Base-by-base conservation (phyloP, 1,139 yeast species). In the Geotrichum candidum region DNA sequence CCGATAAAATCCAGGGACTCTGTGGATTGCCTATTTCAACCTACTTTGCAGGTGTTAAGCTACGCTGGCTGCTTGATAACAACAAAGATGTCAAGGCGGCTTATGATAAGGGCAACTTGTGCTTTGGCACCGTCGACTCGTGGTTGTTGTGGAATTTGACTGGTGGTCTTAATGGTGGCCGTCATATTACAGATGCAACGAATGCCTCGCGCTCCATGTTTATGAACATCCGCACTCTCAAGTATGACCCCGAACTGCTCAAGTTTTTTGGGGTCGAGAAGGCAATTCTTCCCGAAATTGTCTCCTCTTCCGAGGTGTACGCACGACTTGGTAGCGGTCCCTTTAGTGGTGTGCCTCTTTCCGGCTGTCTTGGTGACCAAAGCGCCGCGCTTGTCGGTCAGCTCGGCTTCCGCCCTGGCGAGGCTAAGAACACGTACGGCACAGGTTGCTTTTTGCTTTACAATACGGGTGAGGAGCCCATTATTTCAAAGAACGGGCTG, bases 341-440 rank as follows among this genome's bases (percentile, higher is more conserved):
- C 18, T 73, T 77, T 60, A 69, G 72, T 41, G 87, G 84, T 58
- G 79, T 87, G 27, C 96, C 97, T 46, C 84, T 92, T 63, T 83
- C 90, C 69, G 97, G 97, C 51, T 90, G 96, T 76, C 80, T 92
- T 38, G 98, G 98, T 65, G 98, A 92, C 76, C 98, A 92, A 78
- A 84, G 94, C 63, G 92, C 97, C 2, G 95, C 97, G 3, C 77
- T 92, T 65, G 96, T 91, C 58, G 98, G 98, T 45, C 97, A 92
- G 76, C 77, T 90, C 74, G 97, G 97, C 1, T 84, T 90, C 70
- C 81, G 82, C 67, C 82, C 85, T 41, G 97, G 97, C 62, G 84
- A 88, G 60, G 97, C 97, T 52, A 92, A 92, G 76, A 90, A 96
- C 80, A 92, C 98, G n/a, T 92, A 91, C 72, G 98, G 98, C 68